A percentile compares a stretch with the other conserved stretches of the same genome.
Conservation (phyloP, 176 grass and related monocot species). For the Raddia guianensis region DNA sequence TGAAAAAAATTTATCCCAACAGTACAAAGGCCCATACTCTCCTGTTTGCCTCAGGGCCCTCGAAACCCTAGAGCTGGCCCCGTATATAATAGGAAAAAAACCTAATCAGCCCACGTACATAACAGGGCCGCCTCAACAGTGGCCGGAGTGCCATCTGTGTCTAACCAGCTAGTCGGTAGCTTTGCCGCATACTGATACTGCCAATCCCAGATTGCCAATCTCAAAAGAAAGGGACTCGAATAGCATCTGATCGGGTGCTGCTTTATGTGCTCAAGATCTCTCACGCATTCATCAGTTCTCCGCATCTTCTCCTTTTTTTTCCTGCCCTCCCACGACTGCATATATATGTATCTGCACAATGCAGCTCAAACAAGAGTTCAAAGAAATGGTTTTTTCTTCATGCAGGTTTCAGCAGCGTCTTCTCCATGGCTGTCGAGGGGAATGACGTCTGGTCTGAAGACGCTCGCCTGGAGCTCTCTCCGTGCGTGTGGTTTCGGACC, state of each 20-base stretch:
- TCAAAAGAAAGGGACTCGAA: constrained; percentile 40
- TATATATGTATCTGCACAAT: background rate
- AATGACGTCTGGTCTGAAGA: constrained; percentile 58
- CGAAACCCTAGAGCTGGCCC: too few relatives aligned
- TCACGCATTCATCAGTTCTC: constrained; percentile 24
- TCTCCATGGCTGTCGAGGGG: constrained; percentile 49
- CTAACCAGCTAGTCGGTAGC: background rate
- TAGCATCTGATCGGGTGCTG: constrained; percentile 32
- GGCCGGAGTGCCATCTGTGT: background rate
- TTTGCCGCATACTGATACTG: background rate
- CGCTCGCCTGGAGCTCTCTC: background rate
- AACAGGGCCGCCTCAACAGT: background rate
- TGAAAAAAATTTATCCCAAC: too few relatives aligned
- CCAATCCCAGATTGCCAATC: constrained; percentile 8
- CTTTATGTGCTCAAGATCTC: constrained; percentile 7
- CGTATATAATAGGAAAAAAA: too few relatives aligned
- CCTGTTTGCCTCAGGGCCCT: too few relatives aligned
- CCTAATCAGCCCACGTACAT: too few relatives aligned
- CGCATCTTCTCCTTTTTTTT: background rate
- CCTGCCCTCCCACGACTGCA: background rate
- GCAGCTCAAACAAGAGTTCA: background rate
- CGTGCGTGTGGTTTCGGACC: constrained; percentile 51
- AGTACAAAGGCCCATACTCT: too few relatives aligned
- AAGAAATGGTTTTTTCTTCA: background rate
- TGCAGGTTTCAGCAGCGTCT: background rate